These are phyloP conservation scores for Petunia hybrid DNA, from an alignment of 305 asterid genomes.

Conservation along the genomic window DNA sequence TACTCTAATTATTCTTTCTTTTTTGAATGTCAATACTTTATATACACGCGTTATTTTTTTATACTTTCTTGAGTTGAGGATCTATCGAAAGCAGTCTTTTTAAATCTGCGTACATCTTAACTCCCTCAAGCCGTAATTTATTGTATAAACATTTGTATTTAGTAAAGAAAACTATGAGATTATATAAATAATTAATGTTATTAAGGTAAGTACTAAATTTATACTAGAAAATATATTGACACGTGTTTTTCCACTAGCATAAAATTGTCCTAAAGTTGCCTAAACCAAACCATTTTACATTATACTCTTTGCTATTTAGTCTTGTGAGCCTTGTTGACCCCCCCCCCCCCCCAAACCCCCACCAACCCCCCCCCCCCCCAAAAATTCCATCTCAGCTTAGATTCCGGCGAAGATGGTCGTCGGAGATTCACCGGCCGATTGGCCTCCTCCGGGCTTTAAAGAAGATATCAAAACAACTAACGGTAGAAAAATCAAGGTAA, in stretches of 20 bases:
- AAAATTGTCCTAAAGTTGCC: neutral
- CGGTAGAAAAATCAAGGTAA: conserved; percentile 68
- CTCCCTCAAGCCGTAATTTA: no score
- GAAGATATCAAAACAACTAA: conserved; percentile 54
- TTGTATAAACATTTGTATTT: no score
- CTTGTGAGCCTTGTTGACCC: neutral
- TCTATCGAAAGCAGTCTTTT: no score
- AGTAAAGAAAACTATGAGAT: no score
- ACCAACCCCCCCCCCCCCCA: no score
- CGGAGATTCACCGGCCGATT: conserved; percentile 57
- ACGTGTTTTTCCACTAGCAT: conserved; percentile 5
- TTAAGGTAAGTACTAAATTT: neutral
- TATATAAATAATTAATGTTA: neutral
- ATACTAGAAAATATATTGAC: neutral
- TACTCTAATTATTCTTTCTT: no score
- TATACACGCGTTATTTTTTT: no score
- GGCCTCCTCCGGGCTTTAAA: conserved; percentile 76
- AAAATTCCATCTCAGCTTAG: neutral
- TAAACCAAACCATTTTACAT: conserved; percentile 1
- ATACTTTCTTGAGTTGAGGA: no score
- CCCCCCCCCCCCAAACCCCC: neutral
- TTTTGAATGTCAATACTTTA: no score
- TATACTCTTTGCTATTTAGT: neutral
- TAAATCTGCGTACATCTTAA: no score
- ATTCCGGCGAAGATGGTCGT: conserved; percentile 51